Evolutionary conservation across 2,329 filamentous ascomycete species (phyloP), one percentile per base, ranked within the genome.

Genomic region (Aspergillus quadricinctus): DNA sequence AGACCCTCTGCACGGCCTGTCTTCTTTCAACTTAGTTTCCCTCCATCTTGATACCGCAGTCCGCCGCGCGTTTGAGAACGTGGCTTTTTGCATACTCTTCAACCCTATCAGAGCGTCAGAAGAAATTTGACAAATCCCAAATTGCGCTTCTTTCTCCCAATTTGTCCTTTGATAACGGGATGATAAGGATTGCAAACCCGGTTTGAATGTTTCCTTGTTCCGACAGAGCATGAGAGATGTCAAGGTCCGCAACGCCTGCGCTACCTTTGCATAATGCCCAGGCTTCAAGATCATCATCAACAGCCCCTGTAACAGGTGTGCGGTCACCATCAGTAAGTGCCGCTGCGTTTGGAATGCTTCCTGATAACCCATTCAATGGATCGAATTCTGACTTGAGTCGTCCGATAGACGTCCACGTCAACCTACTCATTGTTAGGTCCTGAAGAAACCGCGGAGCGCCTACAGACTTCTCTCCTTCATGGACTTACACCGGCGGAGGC

Each of bases 401-500:
- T 50, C 48, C 2, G 54, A 23, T 63, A 78, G 72, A 70, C 71
- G 41, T 74, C 75, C 52, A 78, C 77, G 48, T 76, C 77, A 40
- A 75, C 73, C 41, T 86, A 83, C 69, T 83, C 85, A 49, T 77
- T 84, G 68, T 83, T 97, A 70, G 88, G 86, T n/a, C 82, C 88
- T 21, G 81, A 87, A 69, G 89, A 96, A 74, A 88, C 89, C 10
- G 92, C 91, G 48, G 81, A 86, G 53, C 86, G 85, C 62, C 79
- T 97, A 53, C 82, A 87, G 61, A 95, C 93, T 3, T 97, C 92
- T n/a, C 78, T 96, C 27, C 85, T 82, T 14, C 83, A 90, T 68
- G 94, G 94, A 52, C 82, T 99, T 14, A 86, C 90, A 4, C 87
- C 90, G 0, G 83, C 86, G 48, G 91, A 96, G 74, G 94, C 92